Conservation (phyloP, 106 monocot species). For the Posidonia australis region DNA sequence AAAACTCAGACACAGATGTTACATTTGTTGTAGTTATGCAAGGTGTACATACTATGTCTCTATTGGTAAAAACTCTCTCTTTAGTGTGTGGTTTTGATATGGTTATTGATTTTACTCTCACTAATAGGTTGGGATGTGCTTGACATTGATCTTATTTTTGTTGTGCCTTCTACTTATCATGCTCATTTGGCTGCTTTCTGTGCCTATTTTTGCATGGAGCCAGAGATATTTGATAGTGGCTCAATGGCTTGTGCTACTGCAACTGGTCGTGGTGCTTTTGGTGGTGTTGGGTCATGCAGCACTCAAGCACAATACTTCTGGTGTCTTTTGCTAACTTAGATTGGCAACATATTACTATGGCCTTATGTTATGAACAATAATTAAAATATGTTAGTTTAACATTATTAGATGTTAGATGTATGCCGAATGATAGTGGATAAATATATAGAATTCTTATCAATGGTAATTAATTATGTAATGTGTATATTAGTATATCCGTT, state of each 20-base stretch:
- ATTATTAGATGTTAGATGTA: too few species aligned
- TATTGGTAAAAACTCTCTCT: conserved; percentile 32
- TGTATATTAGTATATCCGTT: too few species aligned
- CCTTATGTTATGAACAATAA: too few species aligned
- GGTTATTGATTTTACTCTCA: background rate
- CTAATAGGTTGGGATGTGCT: background rate
- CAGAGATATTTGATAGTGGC: conserved; percentile 68
- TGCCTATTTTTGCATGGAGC: conserved; percentile 84
- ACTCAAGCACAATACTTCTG: conserved; percentile 26
- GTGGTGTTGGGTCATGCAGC: conserved; percentile 17
- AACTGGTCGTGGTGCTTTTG: conserved; percentile 34
- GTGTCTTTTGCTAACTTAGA: too few species aligned
- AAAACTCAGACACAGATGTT: too few species aligned
- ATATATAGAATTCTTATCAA: too few species aligned
- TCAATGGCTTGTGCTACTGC: conserved; percentile 45
- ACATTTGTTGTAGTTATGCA: conserved; percentile 52
- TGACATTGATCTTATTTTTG: background rate
- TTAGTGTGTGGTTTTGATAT: background rate
- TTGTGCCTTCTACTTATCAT: conserved; percentile 90
- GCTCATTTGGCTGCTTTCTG: conserved; percentile 89
- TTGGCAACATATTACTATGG: too few species aligned
- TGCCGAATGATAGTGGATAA: too few species aligned
- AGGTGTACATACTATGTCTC: conserved; percentile 81
- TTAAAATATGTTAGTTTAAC: too few species aligned
- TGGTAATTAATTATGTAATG: too few species aligned